These are phyloP conservation scores for Gossypium arboreum DNA, from an alignment of 345 rosid species.

Conservation along the genomic window DNA sequence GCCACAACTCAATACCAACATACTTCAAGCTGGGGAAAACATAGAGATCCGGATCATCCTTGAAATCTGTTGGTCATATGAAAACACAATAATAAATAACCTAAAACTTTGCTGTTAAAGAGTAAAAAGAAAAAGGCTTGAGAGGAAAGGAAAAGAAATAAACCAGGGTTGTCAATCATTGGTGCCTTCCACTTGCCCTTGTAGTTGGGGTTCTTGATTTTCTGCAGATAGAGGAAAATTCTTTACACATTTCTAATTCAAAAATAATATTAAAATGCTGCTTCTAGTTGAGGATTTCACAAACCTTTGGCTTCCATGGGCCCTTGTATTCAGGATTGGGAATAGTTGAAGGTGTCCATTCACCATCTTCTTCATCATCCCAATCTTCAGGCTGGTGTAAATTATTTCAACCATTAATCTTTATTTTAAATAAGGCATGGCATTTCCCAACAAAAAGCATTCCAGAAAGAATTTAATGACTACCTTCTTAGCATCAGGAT, in stretches of 20 bases:
- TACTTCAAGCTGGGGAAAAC: conserved; percentile 88
- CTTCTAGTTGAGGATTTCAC: conserved; percentile 16
- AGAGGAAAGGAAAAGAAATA: background rate
- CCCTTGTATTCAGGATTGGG: conserved; percentile 97
- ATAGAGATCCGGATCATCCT: conserved; percentile 87
- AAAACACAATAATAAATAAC: background rate
- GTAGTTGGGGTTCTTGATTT: conserved; percentile 94
- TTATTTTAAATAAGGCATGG: background rate
- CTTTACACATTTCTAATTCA: background rate
- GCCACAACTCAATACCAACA: conserved; percentile 97
- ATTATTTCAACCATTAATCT: conserved; percentile 13
- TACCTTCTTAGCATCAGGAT: conserved; percentile 91
- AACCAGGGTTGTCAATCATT: conserved; percentile 96
- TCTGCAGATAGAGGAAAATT: conserved; percentile 38
- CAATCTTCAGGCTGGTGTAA: conserved; percentile 87
- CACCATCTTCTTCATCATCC: conserved; percentile 99
- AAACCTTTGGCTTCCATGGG: conserved; percentile 89
- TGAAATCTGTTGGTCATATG: conserved; percentile 55
- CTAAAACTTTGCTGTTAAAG: background rate
- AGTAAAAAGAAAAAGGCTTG: background rate
- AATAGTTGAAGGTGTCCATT: conserved; percentile 95
- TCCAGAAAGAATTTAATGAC: background rate
- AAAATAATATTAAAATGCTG: conserved; percentile 8
- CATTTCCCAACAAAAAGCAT: background rate
- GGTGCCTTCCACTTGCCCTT: conserved; percentile 98